These are phyloP conservation scores for Aurantiochytrium sp. DNA, from an alignment of 108 stramenopile species.

Conservation along the genomic window DNA sequence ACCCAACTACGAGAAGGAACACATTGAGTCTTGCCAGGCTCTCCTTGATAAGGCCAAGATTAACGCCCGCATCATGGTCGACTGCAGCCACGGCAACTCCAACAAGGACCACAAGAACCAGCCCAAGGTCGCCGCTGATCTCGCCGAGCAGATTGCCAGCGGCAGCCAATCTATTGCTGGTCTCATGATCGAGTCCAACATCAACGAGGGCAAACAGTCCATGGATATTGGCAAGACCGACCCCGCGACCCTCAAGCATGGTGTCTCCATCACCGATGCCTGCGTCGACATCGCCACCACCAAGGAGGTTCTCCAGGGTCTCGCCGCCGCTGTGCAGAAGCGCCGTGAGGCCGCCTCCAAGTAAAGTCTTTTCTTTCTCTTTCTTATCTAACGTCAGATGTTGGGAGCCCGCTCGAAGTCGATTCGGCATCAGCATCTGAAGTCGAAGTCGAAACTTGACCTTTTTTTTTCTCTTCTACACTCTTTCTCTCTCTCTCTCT, in stretches of 20 bases:
- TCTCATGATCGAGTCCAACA: slow-evolving; percentile 11
- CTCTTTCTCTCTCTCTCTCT: too few species aligned
- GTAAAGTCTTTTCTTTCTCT: neutral
- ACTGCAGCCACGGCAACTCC: slow-evolving; percentile 12
- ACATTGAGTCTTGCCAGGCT: neutral
- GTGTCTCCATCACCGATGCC: neutral
- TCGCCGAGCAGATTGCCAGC: neutral
- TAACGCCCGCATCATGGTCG: neutral
- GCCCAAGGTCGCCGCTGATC: neutral
- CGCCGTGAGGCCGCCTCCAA: slow-evolving; percentile 1
- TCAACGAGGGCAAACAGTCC: neutral
- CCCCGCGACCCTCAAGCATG: neutral
- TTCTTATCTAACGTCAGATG: too few species aligned
- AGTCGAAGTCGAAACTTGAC: too few species aligned
- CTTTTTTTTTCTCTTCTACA: too few species aligned
- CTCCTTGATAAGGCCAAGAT: neutral
- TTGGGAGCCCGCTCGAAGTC: too few species aligned
- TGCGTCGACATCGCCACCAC: neutral
- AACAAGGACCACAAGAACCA: slow-evolving; percentile 1
- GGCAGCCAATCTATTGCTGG: neutral
- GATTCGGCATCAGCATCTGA: too few species aligned
- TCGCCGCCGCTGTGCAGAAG: neutral
- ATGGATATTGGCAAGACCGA: neutral
- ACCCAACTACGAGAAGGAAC: neutral
- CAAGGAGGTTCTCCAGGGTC: neutral